These are phyloP conservation scores for Phytophthora litchii DNA, from an alignment of 352 stramenopile species.

Conservation along the genomic window DNA sequence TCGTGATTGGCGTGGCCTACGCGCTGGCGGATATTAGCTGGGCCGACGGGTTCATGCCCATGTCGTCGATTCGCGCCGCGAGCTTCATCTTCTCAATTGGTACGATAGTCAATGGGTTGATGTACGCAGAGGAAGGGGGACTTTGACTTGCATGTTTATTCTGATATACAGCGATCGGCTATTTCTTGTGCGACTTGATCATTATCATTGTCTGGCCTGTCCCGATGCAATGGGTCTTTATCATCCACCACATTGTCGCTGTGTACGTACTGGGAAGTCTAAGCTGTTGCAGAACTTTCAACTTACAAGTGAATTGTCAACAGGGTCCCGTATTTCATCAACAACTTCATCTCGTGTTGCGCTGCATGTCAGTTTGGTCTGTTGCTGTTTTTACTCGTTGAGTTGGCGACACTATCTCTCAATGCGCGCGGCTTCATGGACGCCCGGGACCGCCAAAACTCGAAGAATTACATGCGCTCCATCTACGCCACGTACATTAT, in stretches of 20 bases:
- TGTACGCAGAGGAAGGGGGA: not conserved
- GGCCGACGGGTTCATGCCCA: slow-evolving; percentile 67
- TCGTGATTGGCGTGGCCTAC: slow-evolving; percentile 70
- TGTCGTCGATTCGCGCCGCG: slow-evolving; percentile 71
- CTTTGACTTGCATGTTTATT: slow-evolving; percentile 13
- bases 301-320: not conserved
- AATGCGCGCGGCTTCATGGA: slow-evolving; percentile 83
- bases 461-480: slow-evolving; percentile 67
- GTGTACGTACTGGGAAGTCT: slow-evolving; percentile 53
- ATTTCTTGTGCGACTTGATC: slow-evolving; percentile 82
- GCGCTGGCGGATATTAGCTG: slow-evolving; percentile 70
- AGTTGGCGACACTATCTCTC: slow-evolving; percentile 78
- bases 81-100: slow-evolving; percentile 88
- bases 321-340: slow-evolving; percentile 84
- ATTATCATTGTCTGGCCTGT: slow-evolving; percentile 83
- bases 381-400: slow-evolving; percentile 80
- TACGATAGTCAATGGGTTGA: slow-evolving; percentile 24
- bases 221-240: slow-evolving; percentile 77
- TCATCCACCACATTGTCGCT: slow-evolving; percentile 80
- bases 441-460: slow-evolving; percentile 61
- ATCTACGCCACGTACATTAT: slow-evolving; percentile 82
- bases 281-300: not conserved
- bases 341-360: slow-evolving; percentile 88
- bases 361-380: slow-evolving; percentile 76
- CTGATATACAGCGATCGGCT: slow-evolving; percentile 66